Base-by-base conservation (phyloP, 257 asterid species). In the Penstemon davidsonii region DNA sequence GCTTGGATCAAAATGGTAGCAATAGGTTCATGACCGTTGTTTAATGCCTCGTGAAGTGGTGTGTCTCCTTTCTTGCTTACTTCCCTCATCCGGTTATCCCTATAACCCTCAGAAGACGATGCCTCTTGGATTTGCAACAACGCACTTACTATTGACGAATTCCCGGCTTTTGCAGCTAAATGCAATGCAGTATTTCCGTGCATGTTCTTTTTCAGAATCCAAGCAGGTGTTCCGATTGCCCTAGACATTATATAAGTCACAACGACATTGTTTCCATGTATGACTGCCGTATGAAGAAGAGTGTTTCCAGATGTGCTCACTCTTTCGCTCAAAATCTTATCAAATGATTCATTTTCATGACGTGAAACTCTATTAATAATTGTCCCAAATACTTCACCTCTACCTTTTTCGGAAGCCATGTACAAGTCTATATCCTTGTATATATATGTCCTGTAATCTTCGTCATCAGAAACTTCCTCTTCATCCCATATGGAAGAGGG, bases 181-280 rank as follows among this genome's bases (percentile, higher is more conserved):
- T 82, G 87, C 55, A 82, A 66, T 7, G 79, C 73, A 6, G 83
- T 76, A 15, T 79, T 83, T 10, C 81, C 83, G 9, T 55, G 47
- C 8, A 46, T 67, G 60, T 82, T 68, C 60, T 72, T 77, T 49
- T 19, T n/a, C 0, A 68, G 5, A 33, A 69, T n/a, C 6, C 68
- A 33, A 53, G 41, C 36, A 7, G 81, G 77, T 3, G 13, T 19
- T 9, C 18, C 11, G 3, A 5, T 39, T 8, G 57, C 62, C 40
- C 15, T 19, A 3, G 7, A 39, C 5, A 51, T 57, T 46, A 71
- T 47, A 36, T 60, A 61, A 18, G 1, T 5, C 7, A 66, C 67
- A 44, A 66, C 7, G 8, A 0, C 13, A 8, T 39, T 6, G 0
- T 66, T 53, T 41, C 74, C 73, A 55, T 76, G 19, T 46, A 36